Base-by-base conservation (phyloP, 2,329 filamentous ascomycete species). In the Fusarium hostae region DNA sequence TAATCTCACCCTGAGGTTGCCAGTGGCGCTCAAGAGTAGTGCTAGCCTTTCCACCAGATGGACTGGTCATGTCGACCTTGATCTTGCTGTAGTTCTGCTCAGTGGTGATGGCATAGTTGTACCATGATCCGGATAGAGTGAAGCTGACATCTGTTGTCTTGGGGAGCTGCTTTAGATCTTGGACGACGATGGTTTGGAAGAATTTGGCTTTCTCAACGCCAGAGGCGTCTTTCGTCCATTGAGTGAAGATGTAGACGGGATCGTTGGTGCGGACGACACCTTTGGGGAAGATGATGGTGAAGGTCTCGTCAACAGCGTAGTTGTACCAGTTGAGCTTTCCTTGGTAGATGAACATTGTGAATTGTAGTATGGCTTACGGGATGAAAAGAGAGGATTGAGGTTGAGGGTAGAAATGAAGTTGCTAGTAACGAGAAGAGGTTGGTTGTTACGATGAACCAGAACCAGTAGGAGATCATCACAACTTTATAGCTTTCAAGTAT, bases 121-220 rank as follows among this genome's bases (percentile, higher is more conserved):
- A 56, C 2, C 3, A 9, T 0, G 54, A 0, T 0, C 54, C 54
- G 0, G 54, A 1, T 3, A 57, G 54, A 0, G 0, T 57, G 30
- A 57, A 57, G 5, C 9, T 1, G 30, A 57, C 2, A 15, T 57
- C 54, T 0, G 22, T 35, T 22, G 54, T 2, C 0, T 35, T 51
- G 9, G 18, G 0, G 1, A 45, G 30, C 1, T 35, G 28, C 20
- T 48, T 57, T 13, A 57, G 0, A 0, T 57, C 3, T 0, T 0
- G 0, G 18, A 35, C 5, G 2, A 57, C 0, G 18, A 6, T 3
- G 6, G 54, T 47, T 0, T 57, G 40, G n/a, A 6, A 47, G 30
- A 26, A 26, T 26, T 26, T 26, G 24, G 24, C 24, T 26, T 26
- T 26, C 24, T 26, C 24, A 26, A 26, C 24, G 5, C 24, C 24